Evolutionary conservation across 768 basidiomycete species (phyloP).

Genomic region (Pleurotus platypus): DNA sequence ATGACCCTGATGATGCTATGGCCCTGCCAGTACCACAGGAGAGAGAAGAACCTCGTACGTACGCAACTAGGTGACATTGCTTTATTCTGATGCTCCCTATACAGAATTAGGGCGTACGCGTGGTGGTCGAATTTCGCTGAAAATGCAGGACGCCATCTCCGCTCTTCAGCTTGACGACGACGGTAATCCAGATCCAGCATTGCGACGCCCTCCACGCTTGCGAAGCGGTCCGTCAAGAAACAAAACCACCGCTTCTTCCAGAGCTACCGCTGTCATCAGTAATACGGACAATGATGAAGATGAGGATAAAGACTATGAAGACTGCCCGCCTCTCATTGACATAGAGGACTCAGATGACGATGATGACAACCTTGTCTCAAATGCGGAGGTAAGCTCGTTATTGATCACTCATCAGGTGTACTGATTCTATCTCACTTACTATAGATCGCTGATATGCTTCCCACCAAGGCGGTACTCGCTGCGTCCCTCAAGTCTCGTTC

Average conservation of each 20-base stretch:
- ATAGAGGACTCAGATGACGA: not conserved
- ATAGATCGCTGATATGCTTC: not conserved
- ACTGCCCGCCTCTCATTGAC: not conserved
- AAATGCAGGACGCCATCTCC: not conserved
- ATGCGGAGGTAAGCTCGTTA: not conserved
- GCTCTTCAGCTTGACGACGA: not conserved
- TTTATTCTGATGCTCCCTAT: not conserved
- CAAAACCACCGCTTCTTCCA: too few species aligned
- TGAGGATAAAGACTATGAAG: not conserved
- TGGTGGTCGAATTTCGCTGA: not conserved
- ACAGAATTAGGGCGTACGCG: not conserved
- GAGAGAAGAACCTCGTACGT: not conserved
- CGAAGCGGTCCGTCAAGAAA: not conserved
- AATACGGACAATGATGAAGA: too few species aligned
- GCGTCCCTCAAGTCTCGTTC: not conserved
- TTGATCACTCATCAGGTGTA: not conserved
- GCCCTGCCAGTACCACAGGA: not conserved
- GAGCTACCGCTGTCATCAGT: too few species aligned
- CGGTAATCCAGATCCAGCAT: not conserved
- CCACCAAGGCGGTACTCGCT: not conserved
- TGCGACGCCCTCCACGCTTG: not conserved
- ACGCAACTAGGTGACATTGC: not conserved
- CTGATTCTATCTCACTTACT: not conserved
- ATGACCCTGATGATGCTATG: constrained; percentile 7
- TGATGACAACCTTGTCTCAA: not conserved